Evolutionary conservation across 1,284 basidiomycete genomes (phyloP), one percentile per base, ranked within the genome.

Genomic region (Sporisorium exsertum): DNA sequence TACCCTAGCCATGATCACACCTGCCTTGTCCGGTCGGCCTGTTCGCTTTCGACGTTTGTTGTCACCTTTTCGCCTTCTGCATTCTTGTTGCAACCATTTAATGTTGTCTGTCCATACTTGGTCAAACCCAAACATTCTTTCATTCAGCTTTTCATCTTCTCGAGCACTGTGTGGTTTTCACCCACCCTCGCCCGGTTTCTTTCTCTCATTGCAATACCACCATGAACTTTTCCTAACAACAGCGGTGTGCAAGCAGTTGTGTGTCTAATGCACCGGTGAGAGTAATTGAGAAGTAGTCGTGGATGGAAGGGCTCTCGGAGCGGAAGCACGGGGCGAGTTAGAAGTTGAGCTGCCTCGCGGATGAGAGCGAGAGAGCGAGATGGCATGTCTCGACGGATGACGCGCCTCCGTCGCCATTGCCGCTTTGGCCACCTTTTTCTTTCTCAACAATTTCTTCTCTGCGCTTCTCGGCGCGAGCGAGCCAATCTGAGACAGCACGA

Each of bases 31-130:
- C n/a, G 32, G 43, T 49, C 37, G 55, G 55, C 45, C 20, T 16
- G n/a, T 35, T 22, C 18, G 15, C 50, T 33, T 40, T 15, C n/a
- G 32, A 35, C 24, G 20, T 27, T 20, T 13, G 18, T 47, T 52
- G 15, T 42, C 29, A n/a, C 18, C 46, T 52, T 60, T 66, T 67
- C 54, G 59, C 45, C 40, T 62, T 68, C 59, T 58, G 24, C 45
- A 58, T 29, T 26, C 18, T 49, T 51, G 26, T 26, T 27, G n/a
- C 20, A 47, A 53, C 42, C 40, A 37, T 42, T 26, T 37, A 40
- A 27, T 37, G 35, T 51, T 47, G 51, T 55, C 60, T 68, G 65
- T 68, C 50, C 42, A 62, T 62, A 62, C 55, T 58, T 45, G 26
- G 22, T n/a, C 50, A 32, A 43, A 42, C 18, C 18, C 47, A 26